These are phyloP conservation scores for Aspergillus bridgeri DNA, from an alignment of 495 filamentous ascomycete genomes.

Conservation along the genomic window DNA sequence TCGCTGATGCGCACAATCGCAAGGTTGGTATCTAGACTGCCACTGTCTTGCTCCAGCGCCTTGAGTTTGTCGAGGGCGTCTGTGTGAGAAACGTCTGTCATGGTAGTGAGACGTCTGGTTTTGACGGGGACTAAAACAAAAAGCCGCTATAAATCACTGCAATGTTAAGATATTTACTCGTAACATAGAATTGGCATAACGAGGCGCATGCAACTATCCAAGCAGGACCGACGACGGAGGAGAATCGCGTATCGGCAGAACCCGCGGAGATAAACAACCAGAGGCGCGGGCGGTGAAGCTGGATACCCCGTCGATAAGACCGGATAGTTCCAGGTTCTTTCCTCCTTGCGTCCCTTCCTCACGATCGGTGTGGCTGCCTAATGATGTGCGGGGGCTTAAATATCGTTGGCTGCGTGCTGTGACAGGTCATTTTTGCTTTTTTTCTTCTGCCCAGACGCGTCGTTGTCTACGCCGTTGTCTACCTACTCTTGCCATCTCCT, in stretches of 20 bases:
- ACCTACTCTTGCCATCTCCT: not conserved
- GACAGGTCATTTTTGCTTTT: not conserved
- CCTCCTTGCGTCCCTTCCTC: not conserved
- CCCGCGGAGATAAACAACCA: slow-evolving; percentile 25
- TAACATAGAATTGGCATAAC: not conserved
- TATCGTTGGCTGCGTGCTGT: not conserved
- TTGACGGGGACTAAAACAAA: not conserved
- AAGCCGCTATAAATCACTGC: not conserved
- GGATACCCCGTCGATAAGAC: not conserved
- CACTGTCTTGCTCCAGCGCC: slow-evolving; percentile 43
- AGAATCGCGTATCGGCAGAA: slow-evolving; percentile 13
- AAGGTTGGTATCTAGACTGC: slow-evolving; percentile 48
- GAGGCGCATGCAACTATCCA: not conserved
- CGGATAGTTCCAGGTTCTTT: not conserved
- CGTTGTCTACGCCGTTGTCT: no score
- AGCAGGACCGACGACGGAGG: not conserved
- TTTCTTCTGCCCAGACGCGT: not conserved
- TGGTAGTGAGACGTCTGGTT: slow-evolving; percentile 14
- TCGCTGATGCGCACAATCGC: slow-evolving; percentile 75
- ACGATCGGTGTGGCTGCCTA: not conserved
- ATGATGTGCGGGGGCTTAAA: not conserved
- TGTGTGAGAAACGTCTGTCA: slow-evolving; percentile 23
- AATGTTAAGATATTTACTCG: not conserved
- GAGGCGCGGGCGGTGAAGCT: slow-evolving; percentile 20
- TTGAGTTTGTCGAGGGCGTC: slow-evolving; percentile 38